Percentiles rank a stretch among this genome's conserved stretches.
phyloP scores from a whole-genome alignment of 805 yeast species.

The Ogataea kodamae region DNA sequence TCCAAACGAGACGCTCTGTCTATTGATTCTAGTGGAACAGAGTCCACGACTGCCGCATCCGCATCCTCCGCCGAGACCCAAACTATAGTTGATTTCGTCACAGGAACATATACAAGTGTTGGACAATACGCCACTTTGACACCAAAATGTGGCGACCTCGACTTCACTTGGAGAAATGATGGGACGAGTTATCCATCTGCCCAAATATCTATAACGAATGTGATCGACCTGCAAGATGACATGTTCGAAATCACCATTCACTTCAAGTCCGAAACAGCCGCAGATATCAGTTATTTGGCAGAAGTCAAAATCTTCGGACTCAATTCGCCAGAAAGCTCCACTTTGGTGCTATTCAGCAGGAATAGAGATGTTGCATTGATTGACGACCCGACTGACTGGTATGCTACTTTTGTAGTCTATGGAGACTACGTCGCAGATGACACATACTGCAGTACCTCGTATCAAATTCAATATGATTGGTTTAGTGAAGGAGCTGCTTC shows the following conservation, averaged over 20 bases:
- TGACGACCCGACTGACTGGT: slow-evolving; percentile 27
- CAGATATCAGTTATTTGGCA: slow-evolving; percentile 20
- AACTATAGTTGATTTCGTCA: slow-evolving; percentile 8
- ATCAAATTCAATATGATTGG: slow-evolving; percentile 34
- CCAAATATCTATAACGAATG: slow-evolving; percentile 13
- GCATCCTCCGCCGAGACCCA: not conserved
- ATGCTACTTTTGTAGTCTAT: slow-evolving; percentile 25
- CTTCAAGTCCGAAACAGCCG: slow-evolving; percentile 13
- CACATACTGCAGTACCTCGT: slow-evolving; percentile 23
- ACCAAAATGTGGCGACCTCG: slow-evolving; percentile 16
- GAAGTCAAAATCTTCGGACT: slow-evolving; percentile 31
- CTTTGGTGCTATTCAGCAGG: slow-evolving; percentile 25
- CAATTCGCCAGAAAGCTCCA: slow-evolving; percentile 25
- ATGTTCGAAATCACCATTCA: slow-evolving; percentile 18
- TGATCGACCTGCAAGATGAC: slow-evolving; percentile 4
- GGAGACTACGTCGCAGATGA: slow-evolving; percentile 18
- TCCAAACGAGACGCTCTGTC: not conserved
- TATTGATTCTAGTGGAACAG: no score
- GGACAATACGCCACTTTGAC: slow-evolving; percentile 1
- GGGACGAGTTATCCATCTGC: slow-evolving; percentile 21
- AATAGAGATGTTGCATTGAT: slow-evolving; percentile 22
- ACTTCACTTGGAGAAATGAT: slow-evolving; percentile 14
- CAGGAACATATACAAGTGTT: slow-evolving; percentile 4
- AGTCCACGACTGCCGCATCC: not conserved
- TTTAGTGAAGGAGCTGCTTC: slow-evolving; percentile 23